Percentiles rank a stretch among this genome's conserved stretches.
Evolutionary conservation across 495 filamentous ascomycete genomes (phyloP).

Genomic region (Pyrenula massariospora): DNA sequence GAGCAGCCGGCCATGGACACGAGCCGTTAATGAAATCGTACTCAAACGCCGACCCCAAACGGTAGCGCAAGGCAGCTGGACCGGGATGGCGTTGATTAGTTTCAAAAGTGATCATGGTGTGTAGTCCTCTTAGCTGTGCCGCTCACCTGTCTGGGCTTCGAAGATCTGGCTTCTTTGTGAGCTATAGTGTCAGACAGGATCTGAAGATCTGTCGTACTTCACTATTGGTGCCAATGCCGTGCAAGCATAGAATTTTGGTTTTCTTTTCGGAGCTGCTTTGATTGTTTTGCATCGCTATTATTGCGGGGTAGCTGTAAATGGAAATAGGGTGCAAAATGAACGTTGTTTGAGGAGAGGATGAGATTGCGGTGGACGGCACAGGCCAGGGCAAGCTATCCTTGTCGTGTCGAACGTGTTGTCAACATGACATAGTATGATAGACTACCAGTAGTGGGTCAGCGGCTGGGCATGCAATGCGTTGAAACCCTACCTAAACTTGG

Average conservation of each 20-base stretch:
- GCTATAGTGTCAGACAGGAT: background rate
- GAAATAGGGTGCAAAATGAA: background rate
- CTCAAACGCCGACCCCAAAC: slow-evolving; percentile 1
- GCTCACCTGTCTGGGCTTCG: background rate
- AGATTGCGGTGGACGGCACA: background rate
- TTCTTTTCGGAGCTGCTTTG: background rate
- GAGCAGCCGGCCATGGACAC: background rate
- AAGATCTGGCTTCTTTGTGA: background rate
- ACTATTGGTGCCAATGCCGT: background rate
- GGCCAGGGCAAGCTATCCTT: no score
- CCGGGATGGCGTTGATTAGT: background rate
- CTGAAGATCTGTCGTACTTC: background rate
- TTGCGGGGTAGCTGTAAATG: background rate
- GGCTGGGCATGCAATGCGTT: no score
- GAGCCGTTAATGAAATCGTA: slow-evolving; percentile 2
- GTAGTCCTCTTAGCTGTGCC: background rate
- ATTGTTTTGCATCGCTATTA: background rate
- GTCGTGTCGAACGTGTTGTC: no score
- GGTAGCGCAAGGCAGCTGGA: slow-evolving; percentile 1
- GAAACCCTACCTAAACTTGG: no score
- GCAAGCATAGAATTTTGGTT: background rate
- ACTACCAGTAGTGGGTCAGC: no score
- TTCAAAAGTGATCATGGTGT: background rate
- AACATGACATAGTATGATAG: no score
- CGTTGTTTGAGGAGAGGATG: background rate